Base-by-base conservation (phyloP, 1,284 basidiomycete species). In the Puccinia sorghi region DNA sequence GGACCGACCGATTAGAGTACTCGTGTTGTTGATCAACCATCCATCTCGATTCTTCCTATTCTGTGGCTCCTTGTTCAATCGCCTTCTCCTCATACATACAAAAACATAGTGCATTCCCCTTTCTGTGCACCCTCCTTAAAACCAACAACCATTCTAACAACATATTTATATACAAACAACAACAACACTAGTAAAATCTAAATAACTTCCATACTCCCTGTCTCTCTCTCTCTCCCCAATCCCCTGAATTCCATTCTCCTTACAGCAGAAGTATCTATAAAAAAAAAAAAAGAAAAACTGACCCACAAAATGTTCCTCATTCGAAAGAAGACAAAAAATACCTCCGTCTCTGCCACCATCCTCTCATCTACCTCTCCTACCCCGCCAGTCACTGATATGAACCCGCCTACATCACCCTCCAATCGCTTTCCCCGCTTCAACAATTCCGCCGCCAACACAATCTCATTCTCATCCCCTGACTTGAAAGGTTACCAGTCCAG, bases 261-360 rank as follows among this genome's bases (percentile, higher is more conserved):
- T n/a, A n/a, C n/a, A n/a, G n/a, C n/a, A n/a, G n/a, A n/a, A n/a
- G n/a, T n/a, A n/a, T n/a, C 54, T 56, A 61, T 32, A 15, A 32
- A 11, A 15, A 5, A 7, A 9, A 25, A 22, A 25, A 25, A 3
- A 15, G 6, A 8, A 59, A 59, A 8, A 32, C 57, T 61, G 57
- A 61, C 64, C 41, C 13, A 17, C n/a, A 66, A 66, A 50, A 66
- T 66, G 64, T 66, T 66, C 48, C 39, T 66, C 17, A 66, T 66
- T 39, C 37, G 46, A 66, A 66, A 50, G 25, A 66, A 66, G 25
- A 48, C 64, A 1, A 66, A 66, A 48, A 46, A 66, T 48, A 66
- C 64, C 64, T 66, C 63, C 63, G 63, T 64, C 63, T 63, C 61
- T 39, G 61, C 61, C 20, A n/a, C 63, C 27, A 20, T 64, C 63